These are phyloP conservation scores for Coemansia sp. DNA, from an alignment of 371 early-diverging fungal species.

Conservation along the genomic window DNA sequence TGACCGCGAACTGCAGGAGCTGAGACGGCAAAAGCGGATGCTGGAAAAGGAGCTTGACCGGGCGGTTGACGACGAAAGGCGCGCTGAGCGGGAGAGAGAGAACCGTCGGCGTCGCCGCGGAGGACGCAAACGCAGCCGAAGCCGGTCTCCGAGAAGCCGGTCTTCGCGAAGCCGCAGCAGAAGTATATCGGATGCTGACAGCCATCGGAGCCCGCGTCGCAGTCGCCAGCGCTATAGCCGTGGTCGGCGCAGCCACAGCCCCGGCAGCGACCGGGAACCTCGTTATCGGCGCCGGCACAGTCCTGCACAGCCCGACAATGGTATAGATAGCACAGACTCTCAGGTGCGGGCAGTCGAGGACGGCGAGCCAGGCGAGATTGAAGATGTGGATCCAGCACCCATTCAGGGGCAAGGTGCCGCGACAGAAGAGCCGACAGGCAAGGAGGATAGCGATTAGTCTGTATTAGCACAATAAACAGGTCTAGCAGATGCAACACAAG, in stretches of 20 bases:
- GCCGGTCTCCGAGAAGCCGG: slow-evolving; percentile 8
- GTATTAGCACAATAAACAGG: neutral
- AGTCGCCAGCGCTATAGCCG: slow-evolving; percentile 1
- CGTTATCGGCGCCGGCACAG: neutral
- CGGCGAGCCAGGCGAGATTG: slow-evolving; percentile 50
- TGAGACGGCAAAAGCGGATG: slow-evolving; percentile 56
- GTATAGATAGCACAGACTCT: neutral
- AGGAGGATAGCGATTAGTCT: neutral
- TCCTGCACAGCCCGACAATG: too few relatives aligned
- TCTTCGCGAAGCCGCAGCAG: slow-evolving; percentile 5
- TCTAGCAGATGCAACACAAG: too few relatives aligned
- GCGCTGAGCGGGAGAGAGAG: neutral
- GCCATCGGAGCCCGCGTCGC: too few relatives aligned
- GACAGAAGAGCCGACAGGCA: neutral
- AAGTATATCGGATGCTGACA: neutral
- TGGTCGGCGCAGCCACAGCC: slow-evolving; percentile 7
- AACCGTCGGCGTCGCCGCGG: neutral
- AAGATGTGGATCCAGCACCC: slow-evolving; percentile 20
- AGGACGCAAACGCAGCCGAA: slow-evolving; percentile 2
- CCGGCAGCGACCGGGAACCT: slow-evolving; percentile 3
- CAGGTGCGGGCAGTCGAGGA: slow-evolving; percentile 29
- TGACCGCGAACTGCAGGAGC: slow-evolving; percentile 72
- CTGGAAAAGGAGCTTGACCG: slow-evolving; percentile 50
- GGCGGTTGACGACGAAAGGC: slow-evolving; percentile 3
- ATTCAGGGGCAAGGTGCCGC: neutral